Evolutionary conservation across 192 early-diverging fungal genomes (phyloP).

Genomic region (Rhizophagus sp.): DNA sequence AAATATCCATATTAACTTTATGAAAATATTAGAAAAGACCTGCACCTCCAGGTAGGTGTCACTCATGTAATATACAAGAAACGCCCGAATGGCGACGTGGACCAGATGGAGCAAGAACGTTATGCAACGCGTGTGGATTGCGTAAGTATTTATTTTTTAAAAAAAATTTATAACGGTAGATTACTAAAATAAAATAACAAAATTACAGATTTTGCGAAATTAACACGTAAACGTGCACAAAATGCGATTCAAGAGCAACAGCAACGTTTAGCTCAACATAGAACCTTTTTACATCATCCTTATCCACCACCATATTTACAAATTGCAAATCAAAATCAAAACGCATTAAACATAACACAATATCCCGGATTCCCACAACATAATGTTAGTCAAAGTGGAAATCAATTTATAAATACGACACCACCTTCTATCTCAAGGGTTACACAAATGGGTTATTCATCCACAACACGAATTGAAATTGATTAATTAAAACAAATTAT

Average conservation of each 20-base stretch:
- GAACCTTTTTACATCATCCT: not conserved
- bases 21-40: constrained; percentile 44
- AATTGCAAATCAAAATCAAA: not conserved
- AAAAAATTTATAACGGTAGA: not conserved
- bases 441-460: not conserved
- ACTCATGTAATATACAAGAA: constrained; percentile 80
- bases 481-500: not conserved
- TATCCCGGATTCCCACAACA: not conserved
- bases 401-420: not conserved
- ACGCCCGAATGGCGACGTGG: constrained; percentile 96
- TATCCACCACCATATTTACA: not conserved
- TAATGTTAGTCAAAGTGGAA: not conserved
- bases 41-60: constrained; percentile 66
- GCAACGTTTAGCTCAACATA: not conserved
- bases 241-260: constrained; percentile 7
- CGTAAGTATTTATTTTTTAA: constrained; percentile 53
- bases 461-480: not conserved
- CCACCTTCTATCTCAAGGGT: not conserved
- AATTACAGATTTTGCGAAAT: constrained; percentile 16
- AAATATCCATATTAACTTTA: not conserved
- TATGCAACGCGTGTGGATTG: constrained; percentile 96
- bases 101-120: constrained; percentile 84
- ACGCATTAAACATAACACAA: not conserved
- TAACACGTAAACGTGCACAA: constrained; percentile 15
- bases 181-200: not conserved